Evolutionary conservation across 805 yeast genomes (phyloP).

Genomic region (Teunomyces kruisii): DNA sequence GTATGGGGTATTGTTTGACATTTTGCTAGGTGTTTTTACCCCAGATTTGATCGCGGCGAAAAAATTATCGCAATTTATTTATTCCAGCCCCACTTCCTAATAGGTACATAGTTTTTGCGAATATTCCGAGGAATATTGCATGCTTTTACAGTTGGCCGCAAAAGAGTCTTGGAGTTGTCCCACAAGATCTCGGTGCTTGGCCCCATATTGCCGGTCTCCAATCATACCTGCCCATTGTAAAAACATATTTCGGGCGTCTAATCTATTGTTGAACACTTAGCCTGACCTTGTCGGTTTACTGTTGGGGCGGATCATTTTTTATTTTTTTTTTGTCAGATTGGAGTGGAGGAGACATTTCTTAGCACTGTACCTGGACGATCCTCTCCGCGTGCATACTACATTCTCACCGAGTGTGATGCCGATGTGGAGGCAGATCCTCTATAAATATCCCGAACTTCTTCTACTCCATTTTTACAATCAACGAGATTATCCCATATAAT

Average conservation of each 20-base stretch:
- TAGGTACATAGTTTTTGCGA: neutral
- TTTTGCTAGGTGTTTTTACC: neutral
- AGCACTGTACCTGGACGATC: neutral
- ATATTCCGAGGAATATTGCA: neutral
- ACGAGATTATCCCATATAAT: too few relatives aligned
- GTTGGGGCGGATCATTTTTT: neutral
- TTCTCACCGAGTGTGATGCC: neutral
- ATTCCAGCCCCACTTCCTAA: neutral
- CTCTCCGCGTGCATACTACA: neutral
- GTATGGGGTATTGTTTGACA: too few relatives aligned
- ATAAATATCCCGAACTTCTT: neutral
- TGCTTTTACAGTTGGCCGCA: too few relatives aligned
- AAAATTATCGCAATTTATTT: slow-evolving; percentile 2
- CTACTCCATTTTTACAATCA: neutral
- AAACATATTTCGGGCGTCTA: too few relatives aligned
- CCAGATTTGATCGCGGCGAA: neutral
- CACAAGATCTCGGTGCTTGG: neutral
- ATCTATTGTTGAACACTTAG: too few relatives aligned
- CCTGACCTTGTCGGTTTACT: neutral
- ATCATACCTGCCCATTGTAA: too few relatives aligned
- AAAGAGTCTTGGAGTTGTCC: neutral
- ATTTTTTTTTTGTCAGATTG: neutral
- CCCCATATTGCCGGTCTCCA: neutral
- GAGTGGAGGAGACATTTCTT: neutral
- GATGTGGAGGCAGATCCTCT: neutral